Percentiles rank a stretch among this genome's conserved stretches.
phyloP scores from a whole-genome alignment of 2,329 filamentous ascomycete genomes.

The Colletotrichum phormii region DNA sequence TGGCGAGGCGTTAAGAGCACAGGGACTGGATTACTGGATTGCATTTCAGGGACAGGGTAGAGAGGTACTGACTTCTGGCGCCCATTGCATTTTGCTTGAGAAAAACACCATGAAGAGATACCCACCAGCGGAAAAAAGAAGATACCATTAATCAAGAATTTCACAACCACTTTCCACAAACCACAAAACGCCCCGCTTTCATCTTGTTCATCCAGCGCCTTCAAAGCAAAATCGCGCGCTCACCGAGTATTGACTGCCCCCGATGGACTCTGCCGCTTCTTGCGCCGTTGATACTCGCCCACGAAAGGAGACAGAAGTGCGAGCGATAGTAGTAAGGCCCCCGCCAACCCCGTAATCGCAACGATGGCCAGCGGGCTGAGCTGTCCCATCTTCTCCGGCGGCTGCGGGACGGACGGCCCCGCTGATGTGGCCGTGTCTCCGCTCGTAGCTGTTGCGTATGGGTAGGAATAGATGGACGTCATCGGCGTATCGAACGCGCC shows the following conservation, averaged over 20 bases:
- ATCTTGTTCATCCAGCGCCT: background rate
- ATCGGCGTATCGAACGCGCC: background rate
- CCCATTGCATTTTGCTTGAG: background rate
- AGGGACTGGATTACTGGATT: background rate
- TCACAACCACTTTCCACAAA: background rate
- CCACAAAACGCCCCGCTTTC: background rate
- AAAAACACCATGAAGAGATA: conserved; percentile 12
- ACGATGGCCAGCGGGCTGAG: conserved; percentile 11
- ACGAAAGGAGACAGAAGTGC: background rate
- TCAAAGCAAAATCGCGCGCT: background rate
- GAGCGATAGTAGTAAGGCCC: background rate
- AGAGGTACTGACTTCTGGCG: background rate
- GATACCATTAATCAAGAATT: conserved; percentile 26
- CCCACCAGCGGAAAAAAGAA: background rate
- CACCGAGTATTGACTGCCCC: background rate
- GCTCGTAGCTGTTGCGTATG: no score
- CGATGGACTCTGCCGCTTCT: background rate
- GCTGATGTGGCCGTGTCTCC: background rate
- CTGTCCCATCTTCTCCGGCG: conserved; percentile 18
- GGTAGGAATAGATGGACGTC: background rate
- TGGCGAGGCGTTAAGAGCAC: conserved; percentile 14
- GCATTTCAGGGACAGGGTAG: background rate
- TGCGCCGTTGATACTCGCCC: background rate
- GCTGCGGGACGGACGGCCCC: background rate
- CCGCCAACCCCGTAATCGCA: conserved; percentile 1